Conservation (phyloP, 2,329 filamentous ascomycete genomes). For the Penicillium sp. region DNA sequence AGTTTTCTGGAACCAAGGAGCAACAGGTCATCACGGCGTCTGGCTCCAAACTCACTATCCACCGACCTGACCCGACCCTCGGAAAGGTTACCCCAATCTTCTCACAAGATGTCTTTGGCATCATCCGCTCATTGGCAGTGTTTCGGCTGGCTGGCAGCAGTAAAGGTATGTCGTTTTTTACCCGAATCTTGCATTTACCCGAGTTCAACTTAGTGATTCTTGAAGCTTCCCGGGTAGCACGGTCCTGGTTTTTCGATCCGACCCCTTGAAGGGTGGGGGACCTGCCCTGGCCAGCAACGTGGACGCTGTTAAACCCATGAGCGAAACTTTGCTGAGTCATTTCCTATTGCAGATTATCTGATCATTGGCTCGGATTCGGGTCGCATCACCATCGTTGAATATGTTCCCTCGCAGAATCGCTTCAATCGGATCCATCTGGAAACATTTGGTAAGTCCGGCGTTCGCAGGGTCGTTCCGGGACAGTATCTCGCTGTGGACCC, state of each 20-base stretch:
- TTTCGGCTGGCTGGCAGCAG: constrained; percentile 91
- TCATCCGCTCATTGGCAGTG: constrained; percentile 82
- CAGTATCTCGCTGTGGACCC: constrained; percentile 96
- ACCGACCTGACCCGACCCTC: constrained; percentile 80
- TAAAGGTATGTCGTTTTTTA: constrained; percentile 71
- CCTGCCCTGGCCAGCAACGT: constrained; percentile 36
- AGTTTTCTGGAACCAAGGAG: constrained; percentile 94
- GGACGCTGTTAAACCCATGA: constrained; percentile 28
- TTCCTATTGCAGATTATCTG: constrained; percentile 71
- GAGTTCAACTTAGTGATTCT: constrained; percentile 68
- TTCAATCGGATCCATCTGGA: constrained; percentile 91
- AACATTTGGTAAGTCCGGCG: constrained; percentile 96
- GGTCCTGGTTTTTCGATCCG: constrained; percentile 36
- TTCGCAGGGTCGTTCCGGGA: constrained; percentile 88
- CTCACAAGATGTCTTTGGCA: constrained; percentile 93
- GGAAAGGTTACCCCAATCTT: constrained; percentile 83
- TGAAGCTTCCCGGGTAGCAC: constrained; percentile 60
- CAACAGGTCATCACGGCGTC: constrained; percentile 96
- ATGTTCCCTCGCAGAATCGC: constrained; percentile 77
- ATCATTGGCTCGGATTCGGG: constrained; percentile 95
- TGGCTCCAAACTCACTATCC: constrained; percentile 82
- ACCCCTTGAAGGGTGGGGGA: constrained; percentile 28
- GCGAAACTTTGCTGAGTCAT: constrained; percentile 44
- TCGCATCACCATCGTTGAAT: constrained; percentile 91
- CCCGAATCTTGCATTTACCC: constrained; percentile 22